phyloP scores from a whole-genome alignment of 2,329 filamentous ascomycete species.

The Botrytis fabae region DNA sequence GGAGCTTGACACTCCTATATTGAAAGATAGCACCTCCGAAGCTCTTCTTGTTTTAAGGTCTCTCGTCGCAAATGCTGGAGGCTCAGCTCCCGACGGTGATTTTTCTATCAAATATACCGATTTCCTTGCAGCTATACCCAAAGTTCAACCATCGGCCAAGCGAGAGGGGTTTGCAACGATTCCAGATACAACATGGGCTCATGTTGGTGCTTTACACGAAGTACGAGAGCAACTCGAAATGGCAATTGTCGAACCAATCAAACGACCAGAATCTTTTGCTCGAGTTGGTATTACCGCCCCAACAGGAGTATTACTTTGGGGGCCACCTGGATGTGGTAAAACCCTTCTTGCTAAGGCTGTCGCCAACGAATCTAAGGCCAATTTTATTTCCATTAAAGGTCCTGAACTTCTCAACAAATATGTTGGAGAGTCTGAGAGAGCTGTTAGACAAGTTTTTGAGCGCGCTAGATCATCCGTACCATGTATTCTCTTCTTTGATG shows the following conservation, averaged over 20 bases:
- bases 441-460: conserved; percentile 87
- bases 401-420: conserved; percentile 97
- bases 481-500: conserved; percentile 97
- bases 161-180: conserved; percentile 94
- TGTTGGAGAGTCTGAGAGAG: conserved; percentile 92
- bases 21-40: conserved; percentile 28
- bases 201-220: conserved; percentile 81
- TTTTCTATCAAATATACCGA: conserved; percentile 64
- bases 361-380: conserved; percentile 91
- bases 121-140: conserved; percentile 72
- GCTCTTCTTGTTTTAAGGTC: conserved; percentile 49
- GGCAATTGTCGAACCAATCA: conserved; percentile 89
- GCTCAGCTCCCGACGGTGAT: conserved; percentile 52
- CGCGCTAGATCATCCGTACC: conserved; percentile 83
- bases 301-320: conserved; percentile 91
- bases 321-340: conserved; percentile 94
- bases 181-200: conserved; percentile 87
- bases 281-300: conserved; percentile 77
- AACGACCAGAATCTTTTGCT: conserved; percentile 73
- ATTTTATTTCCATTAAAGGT: conserved; percentile 97
- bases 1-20: conserved; percentile 37
- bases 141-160: conserved; percentile 77
- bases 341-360: conserved; percentile 95
- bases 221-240: conserved; percentile 79
- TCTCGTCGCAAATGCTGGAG: conserved; percentile 55